Evolutionary conservation across 164 flowering plant genomes (phyloP), one percentile per base, ranked within the genome.

Genomic region (Stephania yunnanensis): DNA sequence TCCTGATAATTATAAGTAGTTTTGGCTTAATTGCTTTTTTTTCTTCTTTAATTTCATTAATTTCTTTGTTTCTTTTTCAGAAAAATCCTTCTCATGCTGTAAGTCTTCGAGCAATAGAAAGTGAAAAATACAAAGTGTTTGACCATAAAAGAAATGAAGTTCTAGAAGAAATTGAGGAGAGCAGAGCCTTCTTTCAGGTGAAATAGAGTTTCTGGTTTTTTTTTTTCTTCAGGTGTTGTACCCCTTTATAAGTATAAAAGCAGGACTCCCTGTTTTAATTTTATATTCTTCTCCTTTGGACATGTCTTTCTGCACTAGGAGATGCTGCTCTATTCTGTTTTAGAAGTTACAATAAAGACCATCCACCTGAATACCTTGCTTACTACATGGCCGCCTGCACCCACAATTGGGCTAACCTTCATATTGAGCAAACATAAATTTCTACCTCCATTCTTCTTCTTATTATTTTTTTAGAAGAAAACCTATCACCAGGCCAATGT

Each of bases 121-220:
- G 86, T 46, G 92, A 83, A 80, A 87, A 85, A 76, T 93, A 89
- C 82, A 84, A 81, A 81, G 94, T 95, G 52, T 82, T 92, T 78
- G 89, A 90, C 81, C 78, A 72, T 74, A 75, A 73, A 70, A 84
- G 22, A 12, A 75, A 88, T 80, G 89, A 87, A 78, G 80, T 91
- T 68, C 90, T 95, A 73, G 99, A 95, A 78, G 97, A 93, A 79
- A 91, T 95, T 68, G 99, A 95, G 83, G 98, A 95, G 84, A 95
- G 98, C 90, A 92, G 76, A 82, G 99, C 99, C 78, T 95, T 95
- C 85, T 95, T 91, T 84, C 98, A 95, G 98, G 99, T 93, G 73
- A 46, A 13, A 58, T 12, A 13, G 4, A 13, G 4, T 53, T 12
- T 53, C 61, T 53, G 5, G 5, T 53, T 53, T 4, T 53, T 12